Evolutionary conservation across 208 protist species (phyloP).

Genomic region (Trypanosoma theileri): DNA sequence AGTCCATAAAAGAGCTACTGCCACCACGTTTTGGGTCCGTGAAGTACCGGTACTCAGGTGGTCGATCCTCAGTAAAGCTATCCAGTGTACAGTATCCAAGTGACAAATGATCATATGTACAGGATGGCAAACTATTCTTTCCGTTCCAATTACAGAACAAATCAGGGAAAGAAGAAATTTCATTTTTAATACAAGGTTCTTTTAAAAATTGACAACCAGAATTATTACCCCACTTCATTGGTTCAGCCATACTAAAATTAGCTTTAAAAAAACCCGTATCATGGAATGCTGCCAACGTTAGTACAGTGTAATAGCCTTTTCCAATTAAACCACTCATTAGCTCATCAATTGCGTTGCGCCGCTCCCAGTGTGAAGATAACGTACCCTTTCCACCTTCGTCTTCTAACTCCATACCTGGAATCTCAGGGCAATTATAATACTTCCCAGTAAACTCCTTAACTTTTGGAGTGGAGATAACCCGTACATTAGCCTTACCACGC

Average conservation of each 20-base stretch:
- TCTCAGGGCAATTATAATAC: no score
- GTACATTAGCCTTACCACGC: slow-evolving; percentile 17
- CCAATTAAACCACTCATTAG: slow-evolving; percentile 28
- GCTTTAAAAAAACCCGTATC: slow-evolving; percentile 37
- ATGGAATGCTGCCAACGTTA: slow-evolving; percentile 39
- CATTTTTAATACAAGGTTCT: slow-evolving; percentile 29
- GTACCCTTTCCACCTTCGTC: slow-evolving; percentile 29
- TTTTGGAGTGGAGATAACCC: no score
- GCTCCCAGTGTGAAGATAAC: slow-evolving; percentile 34
- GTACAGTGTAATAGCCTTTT: slow-evolving; percentile 29
- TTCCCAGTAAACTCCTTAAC: no score
- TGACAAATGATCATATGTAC: slow-evolving; percentile 29
- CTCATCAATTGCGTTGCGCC: slow-evolving; percentile 34
- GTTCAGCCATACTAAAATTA: slow-evolving; percentile 31
- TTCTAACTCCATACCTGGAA: slow-evolving; percentile 38
- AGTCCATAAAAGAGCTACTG: slow-evolving; percentile 34
- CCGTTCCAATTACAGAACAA: slow-evolving; percentile 34
- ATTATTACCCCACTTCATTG: slow-evolving; percentile 31
- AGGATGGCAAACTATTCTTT: slow-evolving; percentile 2
- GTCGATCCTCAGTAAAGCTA: background rate
- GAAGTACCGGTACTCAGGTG: slow-evolving; percentile 52
- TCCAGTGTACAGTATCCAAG: slow-evolving; percentile 34
- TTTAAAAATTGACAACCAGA: slow-evolving; percentile 30
- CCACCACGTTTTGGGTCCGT: slow-evolving; percentile 21
- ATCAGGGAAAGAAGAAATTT: slow-evolving; percentile 18